Percentiles rank a stretch among this genome's conserved stretches.
These are phyloP conservation scores for Trichoderma breve DNA, from an alignment of 2,329 filamentous ascomycete genomes.

Conservation along the genomic window DNA sequence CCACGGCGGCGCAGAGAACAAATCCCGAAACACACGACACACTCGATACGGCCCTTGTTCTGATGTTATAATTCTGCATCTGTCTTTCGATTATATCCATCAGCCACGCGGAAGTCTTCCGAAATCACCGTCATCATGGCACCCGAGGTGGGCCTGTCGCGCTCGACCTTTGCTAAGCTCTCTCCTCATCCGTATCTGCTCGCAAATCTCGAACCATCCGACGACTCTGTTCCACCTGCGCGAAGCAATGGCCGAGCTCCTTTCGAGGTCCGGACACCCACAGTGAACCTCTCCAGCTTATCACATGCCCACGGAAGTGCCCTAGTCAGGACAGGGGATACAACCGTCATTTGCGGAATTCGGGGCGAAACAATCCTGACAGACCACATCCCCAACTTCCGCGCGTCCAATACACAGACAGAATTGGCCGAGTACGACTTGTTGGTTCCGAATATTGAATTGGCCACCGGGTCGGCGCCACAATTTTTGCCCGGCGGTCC, in stretches of 20 bases:
- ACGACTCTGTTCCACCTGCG: conserved; percentile 47
- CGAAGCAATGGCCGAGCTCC: conserved; percentile 81
- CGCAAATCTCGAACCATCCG: conserved; percentile 72
- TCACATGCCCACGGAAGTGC: conserved; percentile 89
- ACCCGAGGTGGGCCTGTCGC: conserved; percentile 43
- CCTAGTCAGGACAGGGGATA: conserved; percentile 84
- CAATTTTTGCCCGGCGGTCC: conserved; percentile 81
- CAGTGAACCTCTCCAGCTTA: conserved; percentile 77
- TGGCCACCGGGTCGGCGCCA: conserved; percentile 87
- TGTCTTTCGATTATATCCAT: not conserved
- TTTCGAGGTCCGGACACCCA: conserved; percentile 66
- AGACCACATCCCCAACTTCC: conserved; percentile 68
- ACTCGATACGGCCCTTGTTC: not conserved
- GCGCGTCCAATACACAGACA: conserved; percentile 41
- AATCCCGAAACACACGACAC: not conserved
- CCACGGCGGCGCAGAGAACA: not conserved
- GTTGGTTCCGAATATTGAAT: conserved; percentile 88
- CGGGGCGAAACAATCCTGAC: conserved; percentile 80
- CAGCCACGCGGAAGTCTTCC: not conserved
- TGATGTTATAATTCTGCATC: not conserved
- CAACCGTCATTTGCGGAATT: conserved; percentile 91
- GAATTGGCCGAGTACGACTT: conserved; percentile 66
- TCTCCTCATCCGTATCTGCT: conserved; percentile 87
- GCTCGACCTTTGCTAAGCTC: conserved; percentile 81
- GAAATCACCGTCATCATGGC: conserved; percentile 32